Evolutionary conservation across 805 yeast genomes (phyloP).

Genomic region (Suhomyces kilbournensis): DNA sequence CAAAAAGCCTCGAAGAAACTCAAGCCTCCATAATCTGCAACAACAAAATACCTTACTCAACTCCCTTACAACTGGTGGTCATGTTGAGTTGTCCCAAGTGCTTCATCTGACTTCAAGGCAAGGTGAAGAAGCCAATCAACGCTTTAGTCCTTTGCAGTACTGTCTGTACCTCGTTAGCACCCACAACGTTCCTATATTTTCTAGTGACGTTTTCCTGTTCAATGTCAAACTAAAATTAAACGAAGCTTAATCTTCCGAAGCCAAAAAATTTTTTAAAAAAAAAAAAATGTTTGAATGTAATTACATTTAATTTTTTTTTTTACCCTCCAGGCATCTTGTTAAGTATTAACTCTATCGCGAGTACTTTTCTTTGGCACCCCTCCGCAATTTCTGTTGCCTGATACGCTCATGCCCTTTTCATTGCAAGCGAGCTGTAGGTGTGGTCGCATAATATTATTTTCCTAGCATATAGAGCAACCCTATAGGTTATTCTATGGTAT

Average conservation of each 20-base stretch:
- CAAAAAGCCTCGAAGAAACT: not conserved
- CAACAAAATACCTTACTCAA: not conserved
- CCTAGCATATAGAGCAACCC: not conserved
- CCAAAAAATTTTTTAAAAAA: not conserved
- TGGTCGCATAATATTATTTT: not conserved
- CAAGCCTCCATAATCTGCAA: not conserved
- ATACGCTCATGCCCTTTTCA: not conserved
- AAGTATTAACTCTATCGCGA: not conserved
- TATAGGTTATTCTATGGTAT: not conserved
- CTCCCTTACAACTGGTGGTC: not conserved
- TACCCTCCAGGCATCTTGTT: not conserved
- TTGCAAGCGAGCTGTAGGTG: not conserved
- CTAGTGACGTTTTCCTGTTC: not conserved
- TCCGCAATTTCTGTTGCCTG: not conserved
- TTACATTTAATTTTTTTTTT: not conserved
- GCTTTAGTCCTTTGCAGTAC: not conserved
- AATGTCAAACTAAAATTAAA: not conserved
- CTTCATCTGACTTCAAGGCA: not conserved
- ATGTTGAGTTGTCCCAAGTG: not conserved
- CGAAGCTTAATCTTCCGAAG: not conserved
- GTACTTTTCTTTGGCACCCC: not conserved
- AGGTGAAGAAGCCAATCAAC: not conserved
- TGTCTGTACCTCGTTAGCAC: not conserved
- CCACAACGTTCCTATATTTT: not conserved
- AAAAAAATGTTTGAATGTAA: too few species aligned